phyloP scores from a whole-genome alignment of 192 early-diverging fungal species.

The Lobosporangium transversale region DNA sequence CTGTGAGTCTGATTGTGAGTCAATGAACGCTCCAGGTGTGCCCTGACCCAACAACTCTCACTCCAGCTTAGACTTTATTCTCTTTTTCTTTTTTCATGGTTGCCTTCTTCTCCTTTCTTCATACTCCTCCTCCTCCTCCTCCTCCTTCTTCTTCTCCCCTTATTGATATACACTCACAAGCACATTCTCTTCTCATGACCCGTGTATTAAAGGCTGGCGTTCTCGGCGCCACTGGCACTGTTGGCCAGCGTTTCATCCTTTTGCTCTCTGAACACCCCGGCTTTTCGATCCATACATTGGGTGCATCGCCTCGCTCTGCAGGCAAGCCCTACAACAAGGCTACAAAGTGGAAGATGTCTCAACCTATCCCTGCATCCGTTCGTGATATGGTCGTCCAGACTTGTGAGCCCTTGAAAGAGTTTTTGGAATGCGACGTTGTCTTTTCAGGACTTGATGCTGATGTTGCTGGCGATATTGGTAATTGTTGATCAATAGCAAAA shows the following conservation, averaged over 20 bases:
- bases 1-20: background rate
- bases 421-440: slow-evolving; percentile 85
- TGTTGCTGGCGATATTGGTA: slow-evolving; percentile 92
- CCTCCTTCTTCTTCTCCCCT: background rate
- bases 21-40: background rate
- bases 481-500: background rate
- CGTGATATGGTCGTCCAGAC: slow-evolving; percentile 66
- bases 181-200: slow-evolving; percentile 19
- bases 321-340: slow-evolving; percentile 86
- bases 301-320: slow-evolving; percentile 90
- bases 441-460: slow-evolving; percentile 96
- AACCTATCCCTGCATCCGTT: slow-evolving; percentile 73
- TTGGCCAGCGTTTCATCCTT: slow-evolving; percentile 96
- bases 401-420: slow-evolving; percentile 78
- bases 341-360: slow-evolving; percentile 89
- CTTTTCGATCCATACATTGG: slow-evolving; percentile 88
- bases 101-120: background rate
- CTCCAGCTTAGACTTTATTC: background rate
- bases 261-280: slow-evolving; percentile 87
- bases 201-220: slow-evolving; percentile 78
- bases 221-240: slow-evolving; percentile 97
- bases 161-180: background rate
- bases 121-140: background rate
- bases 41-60: background rate
- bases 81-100: background rate